Evolutionary conservation across 768 basidiomycete species (phyloP).

Genomic region (Lanmaoa pseudosensibilis): DNA sequence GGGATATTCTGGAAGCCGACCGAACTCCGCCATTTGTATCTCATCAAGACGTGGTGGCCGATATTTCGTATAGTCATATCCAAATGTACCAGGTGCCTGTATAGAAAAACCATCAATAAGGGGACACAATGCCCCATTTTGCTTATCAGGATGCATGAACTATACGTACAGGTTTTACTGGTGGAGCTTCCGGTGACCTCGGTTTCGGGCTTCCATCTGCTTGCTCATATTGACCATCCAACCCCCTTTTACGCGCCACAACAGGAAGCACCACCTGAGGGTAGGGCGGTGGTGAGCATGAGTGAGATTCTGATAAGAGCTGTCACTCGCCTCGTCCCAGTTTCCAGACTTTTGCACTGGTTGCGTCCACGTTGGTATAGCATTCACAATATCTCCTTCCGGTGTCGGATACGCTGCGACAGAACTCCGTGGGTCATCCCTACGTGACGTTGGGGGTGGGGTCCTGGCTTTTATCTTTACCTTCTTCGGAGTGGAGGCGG

Average conservation of each 20-base stretch:
- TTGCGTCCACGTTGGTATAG: conserved; percentile 83
- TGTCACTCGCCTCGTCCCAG: conserved; percentile 74
- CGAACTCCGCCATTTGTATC: conserved; percentile 71
- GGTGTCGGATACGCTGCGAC: conserved; percentile 70
- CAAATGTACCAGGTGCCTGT: conserved; percentile 83
- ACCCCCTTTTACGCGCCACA: conserved; percentile 78
- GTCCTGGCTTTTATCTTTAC: conserved; percentile 38
- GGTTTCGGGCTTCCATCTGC: conserved; percentile 68
- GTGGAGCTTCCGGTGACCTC: conserved; percentile 38
- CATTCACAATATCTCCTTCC: conserved; percentile 57
- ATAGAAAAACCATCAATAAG: conserved; percentile 5
- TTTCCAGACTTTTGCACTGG: conserved; percentile 66
- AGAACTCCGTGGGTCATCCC: conserved; percentile 51
- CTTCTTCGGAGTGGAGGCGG: conserved; percentile 41
- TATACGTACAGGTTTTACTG: conserved; percentile 58
- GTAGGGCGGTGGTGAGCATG: conserved; percentile 5
- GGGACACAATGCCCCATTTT: neutral
- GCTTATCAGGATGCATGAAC: neutral
- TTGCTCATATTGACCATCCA: conserved; percentile 67
- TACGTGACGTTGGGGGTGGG: conserved; percentile 33
- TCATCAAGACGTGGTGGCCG: conserved; percentile 46
- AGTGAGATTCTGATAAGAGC: neutral
- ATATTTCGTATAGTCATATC: conserved; percentile 72
- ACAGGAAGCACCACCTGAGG: conserved; percentile 77
- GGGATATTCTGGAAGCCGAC: conserved; percentile 36